Conservation (phyloP, 2,329 filamentous ascomycete genomes). For the Arthroderma uncinatum region DNA sequence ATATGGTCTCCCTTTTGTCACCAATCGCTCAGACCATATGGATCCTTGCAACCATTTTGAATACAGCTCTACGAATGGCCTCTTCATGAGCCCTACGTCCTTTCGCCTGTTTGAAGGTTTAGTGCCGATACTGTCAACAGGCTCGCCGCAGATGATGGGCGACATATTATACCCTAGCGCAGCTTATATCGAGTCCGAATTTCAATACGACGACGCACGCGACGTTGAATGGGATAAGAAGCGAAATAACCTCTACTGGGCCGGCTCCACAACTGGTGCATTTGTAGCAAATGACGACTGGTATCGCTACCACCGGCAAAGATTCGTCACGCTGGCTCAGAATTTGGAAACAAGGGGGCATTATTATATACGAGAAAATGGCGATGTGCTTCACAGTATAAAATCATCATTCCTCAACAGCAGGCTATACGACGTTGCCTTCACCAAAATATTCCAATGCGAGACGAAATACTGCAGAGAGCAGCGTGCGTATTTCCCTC, state of each 20-base stretch:
- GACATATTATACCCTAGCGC: constrained; percentile 45
- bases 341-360: constrained; percentile 11
- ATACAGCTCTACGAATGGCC: constrained; percentile 7
- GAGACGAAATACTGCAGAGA: constrained; percentile 12
- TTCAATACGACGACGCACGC: constrained; percentile 30
- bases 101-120: constrained; percentile 16
- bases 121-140: constrained; percentile 19
- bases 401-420: constrained; percentile 10
- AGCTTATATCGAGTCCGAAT: constrained; percentile 35
- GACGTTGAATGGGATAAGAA: constrained; percentile 44
- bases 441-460: constrained; percentile 17
- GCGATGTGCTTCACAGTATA: neutral
- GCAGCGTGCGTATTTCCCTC: constrained; percentile 11
- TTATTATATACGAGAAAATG: constrained; percentile 5
- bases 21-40: neutral
- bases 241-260: constrained; percentile 45
- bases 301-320: constrained; percentile 15
- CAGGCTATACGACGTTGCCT: constrained; percentile 14
- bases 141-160: constrained; percentile 17
- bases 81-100: constrained; percentile 7
- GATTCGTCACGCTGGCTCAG: constrained; percentile 16
- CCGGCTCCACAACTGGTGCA: constrained; percentile 45
- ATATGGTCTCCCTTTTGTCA: constrained; percentile 9
- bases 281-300: constrained; percentile 16
- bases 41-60: constrained; percentile 8